Evolutionary conservation across 23 red algal species (phyloP), one percentile per base, ranked within the genome.

Genomic region (Cyanidioschyzon merolae): DNA sequence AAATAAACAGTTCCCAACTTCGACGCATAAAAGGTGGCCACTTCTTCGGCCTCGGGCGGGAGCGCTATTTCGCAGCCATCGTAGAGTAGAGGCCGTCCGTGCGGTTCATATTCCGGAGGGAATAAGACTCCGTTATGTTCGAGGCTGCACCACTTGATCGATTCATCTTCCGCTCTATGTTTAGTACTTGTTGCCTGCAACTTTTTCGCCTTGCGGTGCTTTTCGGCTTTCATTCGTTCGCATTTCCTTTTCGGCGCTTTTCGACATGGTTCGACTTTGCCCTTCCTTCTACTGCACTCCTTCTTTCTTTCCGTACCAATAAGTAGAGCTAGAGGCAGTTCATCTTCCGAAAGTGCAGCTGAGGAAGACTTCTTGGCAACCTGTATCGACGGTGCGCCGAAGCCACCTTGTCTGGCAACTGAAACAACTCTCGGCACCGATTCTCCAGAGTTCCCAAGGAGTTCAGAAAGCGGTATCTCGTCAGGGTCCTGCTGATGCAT

Each of bases 21-120:
- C 25, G 83, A 74, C 34, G 94, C 88, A 86, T 86, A 98, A 78
- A 91, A 98, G 21, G 89, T 98, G 40, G 94, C 94, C 29, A 98
- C 80, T 59, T 98, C 94, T 79, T 98, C 94, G 24, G 79, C 84
- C 50, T 76, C 87, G 12, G 88, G 80, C 34, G 57, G 74, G 2
- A 98, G 83, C 25, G 45, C 34, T 80, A 91, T 26, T n/a, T 79
- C 26, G 24, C 76, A 35, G n/a, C 88, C 94, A 58, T 87, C 82
- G 67, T 98, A 98, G 0, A 98, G 31, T 1, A 98, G 71, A 2
- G 88, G 88, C 34, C 67, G 79, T 12, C 68, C 54, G 59, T 92
- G 88, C 39, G 94, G 85, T 16, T 76, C 88, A 58, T 98, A 98
- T 45, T 86, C 75, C 40, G 94, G 88, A 15, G 94, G 94, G 57